phyloP scores from a whole-genome alignment of 2,329 filamentous ascomycete species.

The Curvularia sp. region DNA sequence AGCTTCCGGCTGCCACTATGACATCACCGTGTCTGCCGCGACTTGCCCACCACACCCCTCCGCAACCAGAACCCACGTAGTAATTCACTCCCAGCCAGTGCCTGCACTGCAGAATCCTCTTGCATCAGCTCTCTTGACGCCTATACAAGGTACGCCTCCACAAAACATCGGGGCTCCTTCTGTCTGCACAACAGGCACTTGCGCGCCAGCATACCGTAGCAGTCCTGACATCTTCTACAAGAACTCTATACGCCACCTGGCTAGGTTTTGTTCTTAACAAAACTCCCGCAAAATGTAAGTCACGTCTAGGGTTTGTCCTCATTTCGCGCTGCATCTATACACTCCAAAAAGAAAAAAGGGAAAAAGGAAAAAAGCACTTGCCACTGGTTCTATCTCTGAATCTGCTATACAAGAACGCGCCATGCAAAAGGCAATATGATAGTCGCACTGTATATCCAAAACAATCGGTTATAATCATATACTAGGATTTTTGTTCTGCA shows the following conservation, averaged over 20 bases:
- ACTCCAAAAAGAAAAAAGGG: too few species aligned
- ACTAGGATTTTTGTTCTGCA: not conserved
- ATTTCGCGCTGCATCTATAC: slow-evolving; percentile 1
- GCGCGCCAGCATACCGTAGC: slow-evolving; percentile 6
- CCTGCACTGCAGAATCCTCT: slow-evolving; percentile 9
- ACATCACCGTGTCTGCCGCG: slow-evolving; percentile 31
- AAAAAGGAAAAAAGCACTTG: not conserved
- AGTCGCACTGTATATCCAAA: not conserved
- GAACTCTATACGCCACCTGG: slow-evolving; percentile 25
- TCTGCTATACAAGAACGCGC: not conserved
- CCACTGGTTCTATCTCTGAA: not conserved
- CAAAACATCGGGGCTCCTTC: not conserved
- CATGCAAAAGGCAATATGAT: not conserved
- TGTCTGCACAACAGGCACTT: not conserved
- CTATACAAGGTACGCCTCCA: slow-evolving; percentile 18
- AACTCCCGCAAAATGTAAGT: slow-evolving; percentile 45
- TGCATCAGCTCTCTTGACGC: not conserved
- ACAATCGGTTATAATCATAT: not conserved
- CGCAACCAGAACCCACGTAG: slow-evolving; percentile 27
- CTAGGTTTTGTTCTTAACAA: slow-evolving; percentile 2
- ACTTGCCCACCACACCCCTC: slow-evolving; percentile 27
- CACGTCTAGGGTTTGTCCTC: slow-evolving; percentile 28
- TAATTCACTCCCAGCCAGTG: slow-evolving; percentile 25
- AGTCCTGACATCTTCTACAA: slow-evolving; percentile 35
- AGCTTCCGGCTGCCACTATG: slow-evolving; percentile 30